A percentile compares a stretch with the other conserved stretches of the same genome.
Conservation (phyloP, 768 basidiomycete genomes). For the Rhizopogon sp. region DNA sequence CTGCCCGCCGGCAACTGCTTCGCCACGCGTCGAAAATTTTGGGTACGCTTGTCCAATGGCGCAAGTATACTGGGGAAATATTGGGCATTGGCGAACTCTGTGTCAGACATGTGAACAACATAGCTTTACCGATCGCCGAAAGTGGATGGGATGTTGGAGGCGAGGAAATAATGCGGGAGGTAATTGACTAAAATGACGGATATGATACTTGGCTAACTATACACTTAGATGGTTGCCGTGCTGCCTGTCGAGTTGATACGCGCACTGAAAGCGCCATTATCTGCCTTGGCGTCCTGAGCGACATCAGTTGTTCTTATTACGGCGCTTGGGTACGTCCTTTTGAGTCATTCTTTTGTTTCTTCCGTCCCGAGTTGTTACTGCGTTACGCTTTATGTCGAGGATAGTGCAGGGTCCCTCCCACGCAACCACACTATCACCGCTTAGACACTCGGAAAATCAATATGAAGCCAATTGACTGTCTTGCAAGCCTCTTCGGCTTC, state of each 20-base stretch:
- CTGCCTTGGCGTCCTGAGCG: slow-evolving; percentile 5
- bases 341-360: background rate
- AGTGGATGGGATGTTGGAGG: slow-evolving; percentile 89
- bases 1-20: slow-evolving; percentile 68
- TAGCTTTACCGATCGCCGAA: slow-evolving; percentile 61
- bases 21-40: slow-evolving; percentile 66
- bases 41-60: slow-evolving; percentile 69
- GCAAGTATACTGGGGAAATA: slow-evolving; percentile 61
- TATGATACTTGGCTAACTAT: background rate
- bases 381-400: slow-evolving; percentile 23
- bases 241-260: slow-evolving; percentile 22
- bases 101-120: slow-evolving; percentile 49
- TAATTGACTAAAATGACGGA: slow-evolving; percentile 23
- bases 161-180: slow-evolving; percentile 56
- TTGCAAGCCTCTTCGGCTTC: slow-evolving; percentile 13
- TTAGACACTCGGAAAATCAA: slow-evolving; percentile 34
- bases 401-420: slow-evolving; percentile 29
- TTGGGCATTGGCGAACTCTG: slow-evolving; percentile 53
- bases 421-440: slow-evolving; percentile 34
- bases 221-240: slow-evolving; percentile 16
- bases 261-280: slow-evolving; percentile 13
- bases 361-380: slow-evolving; percentile 15
- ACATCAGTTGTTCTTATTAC: slow-evolving; percentile 7
- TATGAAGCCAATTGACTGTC: slow-evolving; percentile 58
- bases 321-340: slow-evolving; percentile 4